Base-by-base conservation (phyloP, 345 rosid species). In the Populus ilicifolia region DNA sequence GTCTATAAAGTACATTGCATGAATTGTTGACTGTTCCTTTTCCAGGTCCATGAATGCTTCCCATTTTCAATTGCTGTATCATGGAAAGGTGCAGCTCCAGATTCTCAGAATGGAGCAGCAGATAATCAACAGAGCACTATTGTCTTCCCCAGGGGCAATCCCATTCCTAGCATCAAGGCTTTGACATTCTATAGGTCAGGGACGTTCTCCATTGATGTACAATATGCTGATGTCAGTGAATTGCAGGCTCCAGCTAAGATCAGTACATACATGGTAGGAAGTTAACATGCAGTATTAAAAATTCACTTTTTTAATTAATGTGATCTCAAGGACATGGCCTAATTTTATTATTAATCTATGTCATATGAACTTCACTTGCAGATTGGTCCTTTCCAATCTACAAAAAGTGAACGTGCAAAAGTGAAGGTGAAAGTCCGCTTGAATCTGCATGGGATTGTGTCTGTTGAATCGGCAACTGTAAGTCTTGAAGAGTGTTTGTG, bases 321-420 rank as follows among this genome's bases (percentile, higher is more conserved):
- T 69, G 13, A 20, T 69, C 16, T 2, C 16, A 69, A 38, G 14
- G 27, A 30, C 36, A 20, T 67, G 18, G 71, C 43, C 30, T 23
- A 11, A 75, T 75, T 13, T 4, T 79, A 16, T 46, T 16, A 36
- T 18, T 65, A 27, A 14, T 30, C 23, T 71, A 2, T 74, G 10
- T 59, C 63, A n/a, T 59, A 59, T 59, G 63, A 59, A 59, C 63
- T n/a, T 59, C 13, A n/a, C 63, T 59, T 46, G 80, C 86, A 93
- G 99, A 88, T 96, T 50, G 99, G 98, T 74, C 99, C 99, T 75
- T 92, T 96, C 86, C 97, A 93, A 78, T 83, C 89, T 70, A 72
- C 87, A 25, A 90, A 89, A 79, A 86, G 83, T 78, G 97, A 95
- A 70, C 82, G 92, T 50, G 92, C 96, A 56, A 96, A 96, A 77